A percentile compares a stretch with the other conserved stretches of the same genome.
phyloP scores from a whole-genome alignment of 1,284 basidiomycete genomes.

The Rhodotorula sp. region DNA sequence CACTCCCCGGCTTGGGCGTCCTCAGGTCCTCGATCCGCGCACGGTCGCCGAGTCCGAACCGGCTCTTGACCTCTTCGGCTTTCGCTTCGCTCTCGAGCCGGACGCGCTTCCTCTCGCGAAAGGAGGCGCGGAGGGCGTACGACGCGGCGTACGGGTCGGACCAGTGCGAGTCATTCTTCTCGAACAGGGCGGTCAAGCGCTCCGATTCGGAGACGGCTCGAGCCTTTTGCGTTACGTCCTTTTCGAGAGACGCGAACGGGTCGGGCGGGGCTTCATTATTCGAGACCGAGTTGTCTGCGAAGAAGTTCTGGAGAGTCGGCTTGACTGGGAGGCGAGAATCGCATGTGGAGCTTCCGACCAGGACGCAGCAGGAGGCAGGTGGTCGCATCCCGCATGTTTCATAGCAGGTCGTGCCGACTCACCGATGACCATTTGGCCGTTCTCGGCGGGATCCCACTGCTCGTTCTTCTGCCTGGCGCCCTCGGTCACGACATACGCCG shows the following conservation, averaged over 20 bases:
- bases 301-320: conserved; percentile 4
- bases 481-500: conserved; percentile 84
- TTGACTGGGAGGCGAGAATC: no score
- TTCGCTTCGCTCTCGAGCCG: conserved; percentile 21
- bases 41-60: conserved; percentile 66
- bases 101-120: conserved; percentile 76
- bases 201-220: conserved; percentile 66
- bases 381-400: no score
- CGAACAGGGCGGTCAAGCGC: conserved; percentile 73
- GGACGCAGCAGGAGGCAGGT: no score
- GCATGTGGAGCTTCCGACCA: no score
- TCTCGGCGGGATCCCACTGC: conserved; percentile 89
- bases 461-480: conserved; percentile 88
- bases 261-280: conserved; percentile 59
- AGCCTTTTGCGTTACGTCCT: conserved; percentile 73
- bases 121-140: conserved; percentile 67
- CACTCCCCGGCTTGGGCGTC: conserved; percentile 43
- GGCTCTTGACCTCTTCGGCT: conserved; percentile 39
- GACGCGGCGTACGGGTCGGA: conserved; percentile 82
- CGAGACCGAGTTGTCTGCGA: conserved; percentile 67
- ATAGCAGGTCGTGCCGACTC: conserved; percentile 39
- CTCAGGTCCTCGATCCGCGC: conserved; percentile 54
- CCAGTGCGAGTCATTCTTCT: conserved; percentile 68
- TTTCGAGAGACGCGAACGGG: conserved; percentile 82
- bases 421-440: conserved; percentile 89